Evolutionary conservation across 306 rosid genomes (phyloP).

Genomic region (Canavalia gladiata): DNA sequence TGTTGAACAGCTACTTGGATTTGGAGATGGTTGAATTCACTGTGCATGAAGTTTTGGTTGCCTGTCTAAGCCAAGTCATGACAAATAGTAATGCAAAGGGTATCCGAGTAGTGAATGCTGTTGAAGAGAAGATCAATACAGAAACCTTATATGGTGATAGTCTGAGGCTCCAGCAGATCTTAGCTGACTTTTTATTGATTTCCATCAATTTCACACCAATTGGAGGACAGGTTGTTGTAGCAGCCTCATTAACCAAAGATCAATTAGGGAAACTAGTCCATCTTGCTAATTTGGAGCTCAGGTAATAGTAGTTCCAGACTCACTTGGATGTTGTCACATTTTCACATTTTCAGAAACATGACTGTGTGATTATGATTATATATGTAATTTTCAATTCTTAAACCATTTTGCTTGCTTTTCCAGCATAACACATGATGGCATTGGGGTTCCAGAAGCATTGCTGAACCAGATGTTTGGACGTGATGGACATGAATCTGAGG

Average conservation of each 20-base stretch:
- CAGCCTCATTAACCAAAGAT: constrained; percentile 65
- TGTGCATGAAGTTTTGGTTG: constrained; percentile 70
- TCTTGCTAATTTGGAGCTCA: constrained; percentile 71
- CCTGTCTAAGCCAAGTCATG: constrained; percentile 74
- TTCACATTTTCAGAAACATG: neutral
- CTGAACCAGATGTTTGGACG: constrained; percentile 79
- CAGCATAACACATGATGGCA: constrained; percentile 72
- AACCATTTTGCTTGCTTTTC: constrained; percentile 22
- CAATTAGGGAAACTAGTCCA: constrained; percentile 75
- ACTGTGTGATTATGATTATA: neutral
- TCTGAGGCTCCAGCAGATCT: constrained; percentile 79
- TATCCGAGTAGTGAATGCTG: constrained; percentile 62
- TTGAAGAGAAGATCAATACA: constrained; percentile 56
- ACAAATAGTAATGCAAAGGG: constrained; percentile 62
- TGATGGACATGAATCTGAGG: constrained; percentile 68
- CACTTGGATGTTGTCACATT: neutral
- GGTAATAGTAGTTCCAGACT: constrained; percentile 53
- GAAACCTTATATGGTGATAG: constrained; percentile 74
- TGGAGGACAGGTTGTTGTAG: constrained; percentile 69
- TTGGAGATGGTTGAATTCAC: constrained; percentile 85
- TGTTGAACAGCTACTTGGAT: constrained; percentile 64
- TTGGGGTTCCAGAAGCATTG: constrained; percentile 75
- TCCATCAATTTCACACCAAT: constrained; percentile 63
- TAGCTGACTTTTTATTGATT: constrained; percentile 71
- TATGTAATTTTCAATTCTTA: neutral